These are phyloP conservation scores for Fusarium begoniae DNA, from an alignment of 2,329 filamentous ascomycete genomes.

Conservation along the genomic window DNA sequence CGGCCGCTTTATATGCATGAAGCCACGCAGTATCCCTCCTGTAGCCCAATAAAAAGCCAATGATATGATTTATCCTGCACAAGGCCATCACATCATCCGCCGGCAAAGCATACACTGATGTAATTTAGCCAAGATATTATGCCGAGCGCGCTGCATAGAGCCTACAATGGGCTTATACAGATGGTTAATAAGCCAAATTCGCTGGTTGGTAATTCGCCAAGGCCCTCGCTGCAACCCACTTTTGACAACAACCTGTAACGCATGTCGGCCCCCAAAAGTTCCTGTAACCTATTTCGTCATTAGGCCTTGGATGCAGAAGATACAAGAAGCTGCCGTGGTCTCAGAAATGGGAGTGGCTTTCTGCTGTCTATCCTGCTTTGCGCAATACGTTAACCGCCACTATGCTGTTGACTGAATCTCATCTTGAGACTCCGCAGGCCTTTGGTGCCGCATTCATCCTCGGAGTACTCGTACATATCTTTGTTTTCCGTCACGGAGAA, in stretches of 20 bases:
- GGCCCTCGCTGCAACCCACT: not conserved
- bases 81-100: not conserved
- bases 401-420: not conserved
- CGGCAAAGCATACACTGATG: not conserved
- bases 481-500: constrained; percentile 9
- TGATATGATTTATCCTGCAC: not conserved
- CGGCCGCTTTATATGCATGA: not conserved
- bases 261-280: not conserved
- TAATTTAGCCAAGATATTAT: not conserved
- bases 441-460: not conserved
- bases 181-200: not conserved
- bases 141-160: not conserved
- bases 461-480: not conserved
- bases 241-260: not conserved
- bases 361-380: too few relatives aligned
- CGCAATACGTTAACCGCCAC: fast-evolving
- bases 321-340: not conserved
- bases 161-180: not conserved
- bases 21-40: not conserved
- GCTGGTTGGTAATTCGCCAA: not conserved
- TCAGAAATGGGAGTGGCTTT: too few relatives aligned
- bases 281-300: not conserved
- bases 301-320: too few relatives aligned
- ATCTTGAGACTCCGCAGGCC: not conserved
- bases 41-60: not conserved